Evolutionary conservation across 2,329 filamentous ascomycete genomes (phyloP), one percentile per base, ranked within the genome.

Genomic region (Colletotrichum zoysiae): DNA sequence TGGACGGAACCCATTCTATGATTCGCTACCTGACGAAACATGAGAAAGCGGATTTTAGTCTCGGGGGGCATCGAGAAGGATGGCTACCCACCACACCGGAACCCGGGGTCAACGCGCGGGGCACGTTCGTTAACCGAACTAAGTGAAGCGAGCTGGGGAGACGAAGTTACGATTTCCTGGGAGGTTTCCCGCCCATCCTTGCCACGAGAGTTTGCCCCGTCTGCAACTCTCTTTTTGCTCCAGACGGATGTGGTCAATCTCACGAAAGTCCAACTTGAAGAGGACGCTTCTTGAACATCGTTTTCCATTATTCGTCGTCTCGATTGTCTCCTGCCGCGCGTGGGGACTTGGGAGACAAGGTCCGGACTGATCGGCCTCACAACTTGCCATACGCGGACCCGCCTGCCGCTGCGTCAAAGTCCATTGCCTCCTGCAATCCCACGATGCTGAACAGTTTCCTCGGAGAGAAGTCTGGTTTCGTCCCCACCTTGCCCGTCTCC

Each of bases 361-460:
- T 5, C n/a, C 16, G 14, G 20, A 12, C 33, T 38, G 6, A 26
- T 20, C 44, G 5, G 4, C 60, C 16, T 63, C 48, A 71, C 6
- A 74, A 53, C 58, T 73, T 50, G 46, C 51, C 46, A 44, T 74
- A 74, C 35, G 64, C 35, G 26, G 42, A 62, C 0, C 73, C 73
- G 18, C 70, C 73, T 11, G 73, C 73, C 35, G 51, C 75, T 18
- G 71, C 48, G 60, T 89, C 87, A 75, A 89, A 83, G 5, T 82
- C 82, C 77, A 88, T 84, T 35, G 83, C 76, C 44, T 88, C 85
- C 48, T 84, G 81, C 76, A 89, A 73, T 1, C 87, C 87, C 75
- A 86, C 87, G 1, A 86, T 82, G 74, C 85, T 83, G 74, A 89
- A 89, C 38, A 88, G 73, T 69, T 83, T 84, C 65, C 81, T 82